These are phyloP conservation scores for Colletotrichum zoysiae DNA, from an alignment of 2,329 filamentous ascomycete genomes.

Conservation along the genomic window DNA sequence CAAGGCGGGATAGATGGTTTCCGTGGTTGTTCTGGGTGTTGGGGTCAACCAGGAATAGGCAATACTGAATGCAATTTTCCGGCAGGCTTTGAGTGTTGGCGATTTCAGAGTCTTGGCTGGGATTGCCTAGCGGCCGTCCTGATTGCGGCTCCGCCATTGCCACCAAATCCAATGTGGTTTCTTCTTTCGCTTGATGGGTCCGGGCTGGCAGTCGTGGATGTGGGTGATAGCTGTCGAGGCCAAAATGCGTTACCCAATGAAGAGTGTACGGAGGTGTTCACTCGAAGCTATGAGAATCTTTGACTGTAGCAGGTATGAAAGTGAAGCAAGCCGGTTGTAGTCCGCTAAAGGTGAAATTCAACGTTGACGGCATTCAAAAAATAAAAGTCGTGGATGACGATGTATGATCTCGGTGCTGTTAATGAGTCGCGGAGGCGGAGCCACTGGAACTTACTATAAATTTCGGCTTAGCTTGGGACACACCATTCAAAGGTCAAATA, in stretches of 20 bases:
- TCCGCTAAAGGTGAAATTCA: no score
- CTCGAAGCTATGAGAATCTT: neutral
- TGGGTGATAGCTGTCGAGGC: neutral
- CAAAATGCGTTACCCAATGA: neutral
- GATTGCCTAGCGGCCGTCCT: neutral
- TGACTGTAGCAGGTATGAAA: neutral
- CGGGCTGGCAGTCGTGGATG: neutral
- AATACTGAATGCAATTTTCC: slow-evolving; percentile 89
- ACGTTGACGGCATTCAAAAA: neutral
- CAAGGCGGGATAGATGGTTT: slow-evolving; percentile 74
- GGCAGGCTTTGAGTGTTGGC: slow-evolving; percentile 64
- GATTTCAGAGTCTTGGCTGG: neutral
- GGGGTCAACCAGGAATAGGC: slow-evolving; percentile 75
- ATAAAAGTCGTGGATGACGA: neutral
- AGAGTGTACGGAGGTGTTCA: neutral
- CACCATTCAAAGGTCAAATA: no score
- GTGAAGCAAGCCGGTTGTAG: neutral
- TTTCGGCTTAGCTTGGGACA: neutral
- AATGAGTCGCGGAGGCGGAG: neutral
- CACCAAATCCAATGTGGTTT: no score
- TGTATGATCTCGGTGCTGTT: neutral
- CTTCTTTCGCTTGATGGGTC: neutral
- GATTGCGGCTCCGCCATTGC: neutral
- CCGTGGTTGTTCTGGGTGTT: slow-evolving; percentile 62
- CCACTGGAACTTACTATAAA: neutral